Conservation (phyloP, 2,329 filamentous ascomycete genomes). For the Monilinia fructigena region DNA sequence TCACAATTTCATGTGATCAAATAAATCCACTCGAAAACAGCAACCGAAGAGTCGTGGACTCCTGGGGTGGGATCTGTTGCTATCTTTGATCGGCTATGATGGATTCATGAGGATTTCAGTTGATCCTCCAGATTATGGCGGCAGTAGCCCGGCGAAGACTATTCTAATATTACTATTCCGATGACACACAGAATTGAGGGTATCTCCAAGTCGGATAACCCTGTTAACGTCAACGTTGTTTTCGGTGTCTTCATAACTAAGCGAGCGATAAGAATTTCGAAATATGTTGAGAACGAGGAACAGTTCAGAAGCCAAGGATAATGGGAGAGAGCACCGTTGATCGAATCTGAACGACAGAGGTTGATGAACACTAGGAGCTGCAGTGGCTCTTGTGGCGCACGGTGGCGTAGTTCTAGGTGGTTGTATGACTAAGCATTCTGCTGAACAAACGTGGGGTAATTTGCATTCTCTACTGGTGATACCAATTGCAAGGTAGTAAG, state of each 20-base stretch:
- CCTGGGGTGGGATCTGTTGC: neutral
- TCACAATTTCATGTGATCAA: neutral
- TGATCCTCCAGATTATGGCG: neutral
- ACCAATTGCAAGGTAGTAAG: too few species aligned
- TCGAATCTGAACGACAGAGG: too few species aligned
- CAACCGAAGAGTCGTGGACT: neutral
- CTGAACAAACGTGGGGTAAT: neutral
- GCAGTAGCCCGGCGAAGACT: neutral
- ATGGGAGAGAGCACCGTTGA: too few species aligned
- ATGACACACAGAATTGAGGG: conserved; percentile 2
- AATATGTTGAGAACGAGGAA: neutral
- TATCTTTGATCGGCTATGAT: neutral
- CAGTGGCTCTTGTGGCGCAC: too few species aligned
- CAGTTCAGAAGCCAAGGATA: too few species aligned
- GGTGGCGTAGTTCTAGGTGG: neutral
- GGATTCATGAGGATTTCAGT: neutral
- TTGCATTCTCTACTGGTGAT: too few species aligned
- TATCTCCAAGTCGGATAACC: neutral
- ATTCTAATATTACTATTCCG: neutral
- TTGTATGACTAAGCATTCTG: neutral
- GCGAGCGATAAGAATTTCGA: neutral
- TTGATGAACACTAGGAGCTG: too few species aligned
- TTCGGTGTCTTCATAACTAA: too few species aligned
- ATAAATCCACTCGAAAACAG: neutral
- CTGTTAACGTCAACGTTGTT: too few species aligned